Base-by-base conservation (phyloP, 441 rosid species). In the Brassica hybrid region DNA sequence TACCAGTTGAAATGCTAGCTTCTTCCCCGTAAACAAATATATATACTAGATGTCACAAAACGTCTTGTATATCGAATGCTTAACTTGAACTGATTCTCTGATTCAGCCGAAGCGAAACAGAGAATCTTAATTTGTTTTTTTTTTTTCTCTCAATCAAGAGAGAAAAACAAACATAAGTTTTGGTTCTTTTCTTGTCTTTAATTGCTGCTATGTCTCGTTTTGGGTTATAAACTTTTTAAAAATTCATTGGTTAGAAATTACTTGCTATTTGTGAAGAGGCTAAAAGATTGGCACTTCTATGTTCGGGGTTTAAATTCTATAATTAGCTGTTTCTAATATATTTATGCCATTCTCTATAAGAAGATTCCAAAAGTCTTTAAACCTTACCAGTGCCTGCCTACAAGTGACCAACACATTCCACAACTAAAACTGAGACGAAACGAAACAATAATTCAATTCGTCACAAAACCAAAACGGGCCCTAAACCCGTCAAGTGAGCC, bases 31-130 rank as follows among this genome's bases (percentile, higher is more conserved):
- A 67, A 27, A 48, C 75, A 38, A 81, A 38, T 38, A 19, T 60
- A n/a, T 21, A 60, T 17, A 50, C 57, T 74, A 4, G 32, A 59
- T 38, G 17, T 75, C 21, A 72, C 67, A 71, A 69, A 59, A 80
- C 34, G 14, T 65, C 4, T 54, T 21, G n/a, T 77, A 36, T 58
- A 38, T 72, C 9, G 10, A 48, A 67, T 52, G 50, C 1, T 9
- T 61, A 52, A 25, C 43, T 62, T 68, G 30, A 52, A 67, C 9
- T 50, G 91, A 91, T 86, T 80, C 96, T 88, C 95, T 88, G 92
- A 82, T 88, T 88, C 90, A 88, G 60, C 68, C 68, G 7, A 64
- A 76, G 81, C 93, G 94, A 86, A 85, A 82, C 95, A 88, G 97
- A 88, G 95, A 91, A 87, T 82, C 45, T 3, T 38, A 38, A 38